Evolutionary conservation across 176 grass and related monocot species (phyloP).

Genomic region (Aegilops tauschii): DNA sequence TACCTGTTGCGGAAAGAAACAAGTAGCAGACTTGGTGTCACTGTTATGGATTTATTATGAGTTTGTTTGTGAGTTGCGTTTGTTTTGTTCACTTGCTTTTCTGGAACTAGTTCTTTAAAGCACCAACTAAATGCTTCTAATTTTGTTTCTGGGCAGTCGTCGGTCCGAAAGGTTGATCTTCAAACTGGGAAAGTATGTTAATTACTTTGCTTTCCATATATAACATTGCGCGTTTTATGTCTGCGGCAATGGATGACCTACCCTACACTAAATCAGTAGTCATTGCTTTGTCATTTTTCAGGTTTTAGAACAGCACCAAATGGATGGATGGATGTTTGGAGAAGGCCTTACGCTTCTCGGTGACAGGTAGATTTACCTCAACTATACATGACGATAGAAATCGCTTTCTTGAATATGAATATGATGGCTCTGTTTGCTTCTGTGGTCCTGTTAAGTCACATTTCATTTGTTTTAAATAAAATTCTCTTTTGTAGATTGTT

Average conservation of each 20-base stretch:
- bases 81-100: neutral
- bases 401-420: neutral
- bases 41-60: neutral
- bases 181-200: constrained; percentile 34
- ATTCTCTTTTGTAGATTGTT: constrained; percentile 61
- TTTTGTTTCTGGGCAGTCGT: constrained; percentile 56
- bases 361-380: constrained; percentile 53
- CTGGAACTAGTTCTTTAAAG: neutral
- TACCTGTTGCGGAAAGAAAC: neutral
- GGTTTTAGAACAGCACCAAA: constrained; percentile 54
- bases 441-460: neutral
- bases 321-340: constrained; percentile 71
- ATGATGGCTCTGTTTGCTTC: constrained; percentile 7
- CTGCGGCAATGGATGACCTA: neutral
- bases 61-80: neutral
- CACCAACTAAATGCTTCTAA: neutral
- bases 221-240: neutral
- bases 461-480: neutral
- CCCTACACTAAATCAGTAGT: neutral
- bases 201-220: neutral
- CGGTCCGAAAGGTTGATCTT: constrained; percentile 58
- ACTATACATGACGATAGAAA: neutral
- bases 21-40: neutral
- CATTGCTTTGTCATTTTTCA: constrained; percentile 12
- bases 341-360: constrained; percentile 84